Evolutionary conservation across 2,329 filamentous ascomycete genomes (phyloP), one percentile per base, ranked within the genome.

Genomic region (Aspergillus proliferans): DNA sequence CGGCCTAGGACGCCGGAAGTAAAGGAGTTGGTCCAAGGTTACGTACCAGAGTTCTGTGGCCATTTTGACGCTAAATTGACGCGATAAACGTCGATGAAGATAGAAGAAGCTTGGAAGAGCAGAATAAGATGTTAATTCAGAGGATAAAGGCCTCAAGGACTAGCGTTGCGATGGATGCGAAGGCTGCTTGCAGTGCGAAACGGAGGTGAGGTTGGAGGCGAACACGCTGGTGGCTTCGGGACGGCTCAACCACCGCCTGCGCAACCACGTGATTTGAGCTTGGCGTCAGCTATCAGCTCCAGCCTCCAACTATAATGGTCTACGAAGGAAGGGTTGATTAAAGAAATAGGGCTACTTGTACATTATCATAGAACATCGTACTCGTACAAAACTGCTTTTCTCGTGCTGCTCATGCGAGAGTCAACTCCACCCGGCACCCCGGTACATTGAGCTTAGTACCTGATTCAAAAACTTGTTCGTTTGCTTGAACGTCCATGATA

Each of bases 41-140:
- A 83, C 86, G 76, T 81, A 93, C 88, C 88, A 93, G 71, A 86
- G 81, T 78, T 91, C 87, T 66, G 85, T 77, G 71, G 83, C 74
- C 87, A 93, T 92, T 67, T 75, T 85, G 78, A 57, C 48, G 45
- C 52, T 45, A 48, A 51, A 34, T 53, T 47, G 54, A 54, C 53
- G 46, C 46, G 39, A 38, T 51, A 49, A 47, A 50, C 51, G 49
- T 55, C 53, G 45, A 51, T 40, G 15, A 43, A 28, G 47, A 44
- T 15, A 46, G 46, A 40, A 46, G 28, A 49, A 60, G 52, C 54
- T 60, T 47, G 21, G 18, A 41, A 49, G 49, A 42, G 53, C 52
- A 46, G 47, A 50, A 45, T 47, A 45, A 45, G 47, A 52, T 51
- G 48, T 51, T 46, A 52, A 47, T 45, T 47, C 46, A 56, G 49